phyloP scores from a whole-genome alignment of 768 basidiomycete species.

The Lanmaoa rubissima region DNA sequence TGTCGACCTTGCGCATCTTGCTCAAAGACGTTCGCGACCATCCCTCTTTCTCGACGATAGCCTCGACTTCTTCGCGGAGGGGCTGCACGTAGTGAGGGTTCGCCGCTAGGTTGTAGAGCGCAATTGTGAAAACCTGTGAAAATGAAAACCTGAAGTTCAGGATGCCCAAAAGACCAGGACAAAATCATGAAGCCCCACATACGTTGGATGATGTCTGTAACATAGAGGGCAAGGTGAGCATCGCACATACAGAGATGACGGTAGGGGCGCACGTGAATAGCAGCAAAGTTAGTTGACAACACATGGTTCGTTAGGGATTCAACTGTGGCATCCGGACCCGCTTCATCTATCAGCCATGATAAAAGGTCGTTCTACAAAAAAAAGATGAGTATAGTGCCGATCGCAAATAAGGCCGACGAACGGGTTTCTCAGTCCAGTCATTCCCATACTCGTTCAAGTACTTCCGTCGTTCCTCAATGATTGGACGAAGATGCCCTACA shows the following conservation, averaged over 20 bases:
- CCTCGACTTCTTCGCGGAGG: slow-evolving; percentile 37
- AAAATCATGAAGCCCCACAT: not conserved
- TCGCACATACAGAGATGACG: not conserved
- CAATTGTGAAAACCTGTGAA: not conserved
- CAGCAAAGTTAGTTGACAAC: slow-evolving; percentile 13
- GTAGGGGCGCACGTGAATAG: slow-evolving; percentile 21
- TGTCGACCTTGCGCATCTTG: slow-evolving; percentile 36
- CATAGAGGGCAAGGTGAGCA: not conserved
- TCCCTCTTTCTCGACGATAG: not conserved
- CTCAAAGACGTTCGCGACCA: slow-evolving; percentile 9
- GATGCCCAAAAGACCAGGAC: not conserved
- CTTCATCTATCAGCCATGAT: slow-evolving; percentile 4
- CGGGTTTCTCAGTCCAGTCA: slow-evolving; percentile 32
- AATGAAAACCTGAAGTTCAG: not conserved
- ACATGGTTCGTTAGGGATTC: slow-evolving; percentile 10
- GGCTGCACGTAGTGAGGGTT: slow-evolving; percentile 9
- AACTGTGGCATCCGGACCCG: not conserved
- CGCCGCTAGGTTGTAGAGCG: not conserved
- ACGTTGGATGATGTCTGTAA: not conserved
- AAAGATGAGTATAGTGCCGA: not conserved
- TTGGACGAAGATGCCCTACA: slow-evolving; percentile 20
- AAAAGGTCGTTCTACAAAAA: slow-evolving; percentile 31
- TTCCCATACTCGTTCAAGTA: slow-evolving; percentile 24
- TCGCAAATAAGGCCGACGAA: slow-evolving; percentile 14
- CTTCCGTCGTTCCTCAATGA: slow-evolving; percentile 29